Percentiles rank a stretch among this genome's conserved stretches.
These are phyloP conservation scores for Ploettnerulaceae sp. DNA, from an alignment of 2,329 filamentous ascomycete species.

Conservation along the genomic window DNA sequence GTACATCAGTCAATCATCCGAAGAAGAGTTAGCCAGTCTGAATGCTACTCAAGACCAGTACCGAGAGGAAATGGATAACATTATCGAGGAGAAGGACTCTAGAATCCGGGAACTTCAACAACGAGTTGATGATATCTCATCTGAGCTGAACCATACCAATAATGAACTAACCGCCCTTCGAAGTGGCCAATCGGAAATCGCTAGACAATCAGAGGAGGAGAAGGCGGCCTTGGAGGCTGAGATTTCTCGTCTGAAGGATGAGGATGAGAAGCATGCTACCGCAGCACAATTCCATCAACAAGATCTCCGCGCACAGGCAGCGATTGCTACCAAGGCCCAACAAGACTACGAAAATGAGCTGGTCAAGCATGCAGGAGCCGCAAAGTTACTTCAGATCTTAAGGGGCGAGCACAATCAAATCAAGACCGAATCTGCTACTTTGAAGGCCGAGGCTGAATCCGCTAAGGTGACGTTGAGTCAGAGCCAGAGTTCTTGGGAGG, in stretches of 20 bases:
- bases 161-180: slow-evolving; percentile 75
- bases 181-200: slow-evolving; percentile 72
- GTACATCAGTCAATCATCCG: slow-evolving; percentile 77
- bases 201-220: slow-evolving; percentile 71
- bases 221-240: slow-evolving; percentile 75
- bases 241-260: slow-evolving; percentile 74
- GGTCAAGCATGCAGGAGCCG: slow-evolving; percentile 92
- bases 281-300: slow-evolving; percentile 83
- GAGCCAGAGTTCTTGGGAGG: slow-evolving; percentile 83
- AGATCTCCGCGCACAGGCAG: slow-evolving; percentile 86
- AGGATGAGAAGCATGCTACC: slow-evolving; percentile 73
- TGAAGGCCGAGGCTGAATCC: slow-evolving; percentile 78
- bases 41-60: slow-evolving; percentile 80
- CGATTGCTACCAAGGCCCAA: slow-evolving; percentile 89
- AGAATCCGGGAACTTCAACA: slow-evolving; percentile 78
- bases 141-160: slow-evolving; percentile 77
- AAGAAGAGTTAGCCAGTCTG: slow-evolving; percentile 79
- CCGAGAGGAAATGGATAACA: slow-evolving; percentile 74
- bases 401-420: slow-evolving; percentile 77
- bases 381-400: slow-evolving; percentile 73
- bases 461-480: slow-evolving; percentile 74
- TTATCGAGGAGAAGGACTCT: slow-evolving; percentile 71
- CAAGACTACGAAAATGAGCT: slow-evolving; percentile 94
- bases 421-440: slow-evolving; percentile 69
- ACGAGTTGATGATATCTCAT: slow-evolving; percentile 75